phyloP scores from a whole-genome alignment of 169 alveolate genomes.

The Cryptosporidium sp. region DNA sequence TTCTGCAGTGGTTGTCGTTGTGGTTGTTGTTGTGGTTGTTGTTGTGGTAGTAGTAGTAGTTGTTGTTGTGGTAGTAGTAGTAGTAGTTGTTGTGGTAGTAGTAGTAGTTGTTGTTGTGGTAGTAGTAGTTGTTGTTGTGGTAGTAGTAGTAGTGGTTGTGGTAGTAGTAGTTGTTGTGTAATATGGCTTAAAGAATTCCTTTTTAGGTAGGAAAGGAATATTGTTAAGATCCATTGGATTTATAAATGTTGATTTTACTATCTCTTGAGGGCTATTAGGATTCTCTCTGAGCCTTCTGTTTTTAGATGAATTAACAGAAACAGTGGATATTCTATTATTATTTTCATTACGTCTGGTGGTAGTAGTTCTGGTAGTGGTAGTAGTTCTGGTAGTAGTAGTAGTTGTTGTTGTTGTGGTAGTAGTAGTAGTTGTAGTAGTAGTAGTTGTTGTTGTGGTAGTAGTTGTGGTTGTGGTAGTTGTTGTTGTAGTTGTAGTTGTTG shows the following conservation, averaged over 20 bases:
- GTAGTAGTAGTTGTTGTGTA: conserved; percentile 70
- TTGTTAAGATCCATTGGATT: conserved; percentile 29
- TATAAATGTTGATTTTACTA: conserved; percentile 24
- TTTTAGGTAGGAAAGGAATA: conserved; percentile 34
- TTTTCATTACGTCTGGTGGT: conserved; percentile 52
- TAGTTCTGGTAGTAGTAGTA: not conserved
- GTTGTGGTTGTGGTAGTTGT: conserved; percentile 15
- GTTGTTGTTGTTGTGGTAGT: too few species aligned
- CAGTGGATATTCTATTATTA: conserved; percentile 31
- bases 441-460: conserved; percentile 9
- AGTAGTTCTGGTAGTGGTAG: conserved; percentile 35
- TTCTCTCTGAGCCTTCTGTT: conserved; percentile 23
- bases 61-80: not conserved
- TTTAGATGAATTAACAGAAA: not conserved
- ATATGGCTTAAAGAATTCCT: conserved; percentile 8
- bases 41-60: conserved; percentile 8
- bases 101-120: conserved; percentile 47
- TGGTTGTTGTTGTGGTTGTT: not conserved
- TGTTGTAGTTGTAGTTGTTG: conserved; percentile 35
- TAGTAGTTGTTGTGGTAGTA: conserved; percentile 5
- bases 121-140: conserved; percentile 47
- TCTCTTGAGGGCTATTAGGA: not conserved
- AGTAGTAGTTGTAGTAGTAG: not conserved
- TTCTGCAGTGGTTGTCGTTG: not conserved
- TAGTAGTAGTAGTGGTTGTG: conserved; percentile 25